Conservation (phyloP, 257 asterid species). For the Solanum arcanum region DNA sequence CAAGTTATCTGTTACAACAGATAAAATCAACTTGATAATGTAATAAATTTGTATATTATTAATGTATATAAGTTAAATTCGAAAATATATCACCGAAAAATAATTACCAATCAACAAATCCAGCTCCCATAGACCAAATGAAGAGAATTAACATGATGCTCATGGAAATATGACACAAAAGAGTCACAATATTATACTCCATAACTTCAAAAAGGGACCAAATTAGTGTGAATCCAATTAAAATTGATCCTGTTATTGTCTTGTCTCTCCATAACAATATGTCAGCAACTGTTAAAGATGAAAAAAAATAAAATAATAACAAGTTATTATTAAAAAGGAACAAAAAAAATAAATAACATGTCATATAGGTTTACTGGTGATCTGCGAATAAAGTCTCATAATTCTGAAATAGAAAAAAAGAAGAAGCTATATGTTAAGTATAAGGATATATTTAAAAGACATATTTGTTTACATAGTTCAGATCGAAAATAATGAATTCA, state of each 20-base stretch:
- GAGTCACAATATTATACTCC: conserved; percentile 36
- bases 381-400: background rate
- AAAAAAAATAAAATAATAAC: no score
- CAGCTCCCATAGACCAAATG: conserved; percentile 39
- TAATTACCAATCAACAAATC: conserved; percentile 28
- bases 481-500: background rate
- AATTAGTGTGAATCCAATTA: conserved; percentile 29
- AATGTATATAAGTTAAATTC: background rate
- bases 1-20: background rate
- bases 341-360: background rate
- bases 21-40: background rate
- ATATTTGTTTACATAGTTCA: background rate
- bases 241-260: conserved; percentile 28
- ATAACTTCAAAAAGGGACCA: conserved; percentile 55
- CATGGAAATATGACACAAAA: conserved; percentile 40
- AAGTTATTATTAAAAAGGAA: background rate
- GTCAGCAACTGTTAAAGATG: conserved; percentile 33
- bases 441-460: background rate
- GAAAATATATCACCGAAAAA: background rate
- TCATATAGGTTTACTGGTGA: background rate
- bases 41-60: background rate
- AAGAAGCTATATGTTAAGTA: background rate
- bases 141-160: conserved; percentile 36
- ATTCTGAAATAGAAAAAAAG: background rate
- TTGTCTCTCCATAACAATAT: conserved; percentile 44